Base-by-base conservation (phyloP, 306 rosid genomes). In the Clitoria ternatea region DNA sequence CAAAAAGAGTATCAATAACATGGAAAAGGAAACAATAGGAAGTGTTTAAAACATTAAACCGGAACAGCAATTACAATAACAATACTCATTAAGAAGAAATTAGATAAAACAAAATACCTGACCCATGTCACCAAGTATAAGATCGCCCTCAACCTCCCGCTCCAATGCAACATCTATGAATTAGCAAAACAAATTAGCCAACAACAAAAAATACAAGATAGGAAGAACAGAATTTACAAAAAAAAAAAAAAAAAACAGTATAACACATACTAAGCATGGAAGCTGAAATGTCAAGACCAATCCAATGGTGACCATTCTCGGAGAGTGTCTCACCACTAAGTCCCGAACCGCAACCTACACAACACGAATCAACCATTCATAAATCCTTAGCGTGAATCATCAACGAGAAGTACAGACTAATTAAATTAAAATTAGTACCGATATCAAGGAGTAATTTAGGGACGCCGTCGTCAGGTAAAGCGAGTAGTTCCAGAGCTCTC, bases 141-240 rank as follows among this genome's bases (percentile, higher is more conserved):
- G 97, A 79, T 93, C 98, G 35, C 98, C 98, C 42, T 89, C 92
- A 27, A 82, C 95, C 86, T 93, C 97, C 37, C 96, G 85, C 81
- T 93, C 98, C 73, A 81, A 9, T 3, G 97, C 98, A 70, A 94
- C 66, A 74, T 89, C 97, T 94, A 53, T 2, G 3, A 61, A 40
- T 79, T 11, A 40, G 65, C 19, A 52, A 61, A 20, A 61, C 0
- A 13, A 40, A 68, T 29, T 33, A 61, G 13, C 2, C 57, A 57
- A 24, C 13, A 36, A 17, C 3, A 11, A 4, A 4, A 68, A 47
- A 26, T 19, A 12, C 44, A 20, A 37, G 5, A 35, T 29, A 39
- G 7, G 40, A 50, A 15, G 18, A 29, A 14, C 4, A 61, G 19
- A 8, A 9, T n/a, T n/a, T n/a, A n/a, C n/a, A 7, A 18, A 29